Percentiles rank a stretch among this genome's conserved stretches.
Evolutionary conservation across 1,284 basidiomycete species (phyloP).

Genomic region (Apiotrichum gracile): DNA sequence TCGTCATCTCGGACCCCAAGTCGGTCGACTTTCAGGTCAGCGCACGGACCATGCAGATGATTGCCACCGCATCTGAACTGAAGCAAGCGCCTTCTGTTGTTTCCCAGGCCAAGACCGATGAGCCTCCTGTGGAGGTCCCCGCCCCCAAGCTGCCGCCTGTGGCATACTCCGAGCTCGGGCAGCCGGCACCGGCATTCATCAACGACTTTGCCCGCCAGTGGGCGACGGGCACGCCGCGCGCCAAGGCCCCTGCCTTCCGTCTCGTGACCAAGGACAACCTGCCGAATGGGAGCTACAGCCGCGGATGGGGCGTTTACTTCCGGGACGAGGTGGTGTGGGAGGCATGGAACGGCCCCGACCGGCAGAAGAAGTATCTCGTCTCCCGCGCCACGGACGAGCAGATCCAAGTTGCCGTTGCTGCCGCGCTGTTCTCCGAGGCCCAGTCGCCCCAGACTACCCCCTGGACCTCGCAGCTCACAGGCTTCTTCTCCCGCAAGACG

Average conservation of each 20-base stretch:
- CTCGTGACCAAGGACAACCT: neutral
- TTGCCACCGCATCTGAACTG: no score
- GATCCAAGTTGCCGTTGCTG: neutral
- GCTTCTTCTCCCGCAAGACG: neutral
- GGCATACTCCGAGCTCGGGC: neutral
- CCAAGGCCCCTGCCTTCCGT: neutral
- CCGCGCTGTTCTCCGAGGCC: neutral
- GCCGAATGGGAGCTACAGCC: neutral
- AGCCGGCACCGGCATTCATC: neutral
- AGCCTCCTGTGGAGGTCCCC: no score
- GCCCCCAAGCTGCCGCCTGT: no score
- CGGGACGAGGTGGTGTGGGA: neutral
- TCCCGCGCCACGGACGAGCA: neutral
- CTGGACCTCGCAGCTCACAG: neutral
- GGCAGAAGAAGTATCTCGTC: neutral
- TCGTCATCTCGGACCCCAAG: no score
- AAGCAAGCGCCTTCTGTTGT: no score
- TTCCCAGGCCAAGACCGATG: no score
- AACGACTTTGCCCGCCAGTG: neutral
- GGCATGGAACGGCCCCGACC: neutral
- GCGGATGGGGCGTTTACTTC: neutral
- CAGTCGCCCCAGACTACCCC: no score
- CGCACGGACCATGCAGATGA: no score
- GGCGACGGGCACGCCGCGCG: neutral
- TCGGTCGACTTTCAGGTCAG: no score